Evolutionary conservation across 2,329 filamentous ascomycete species (phyloP).

Genomic region (Cyphellophora attinorum): DNA sequence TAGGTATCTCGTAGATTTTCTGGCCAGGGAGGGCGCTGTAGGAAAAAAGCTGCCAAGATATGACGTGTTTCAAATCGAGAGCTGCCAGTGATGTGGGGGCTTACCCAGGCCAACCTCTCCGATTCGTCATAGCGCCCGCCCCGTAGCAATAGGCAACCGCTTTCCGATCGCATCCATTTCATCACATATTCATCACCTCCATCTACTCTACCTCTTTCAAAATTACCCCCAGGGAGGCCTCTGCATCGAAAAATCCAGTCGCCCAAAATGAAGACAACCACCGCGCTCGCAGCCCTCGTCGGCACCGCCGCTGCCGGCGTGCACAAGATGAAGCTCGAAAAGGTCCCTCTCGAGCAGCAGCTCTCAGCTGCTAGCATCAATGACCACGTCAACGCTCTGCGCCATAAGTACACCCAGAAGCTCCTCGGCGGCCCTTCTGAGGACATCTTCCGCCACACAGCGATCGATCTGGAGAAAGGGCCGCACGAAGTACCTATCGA

Average conservation of each 20-base stretch:
- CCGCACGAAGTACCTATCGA: constrained; percentile 74
- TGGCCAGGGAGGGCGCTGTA: no score
- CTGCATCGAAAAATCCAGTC: neutral
- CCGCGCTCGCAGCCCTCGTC: constrained; percentile 70
- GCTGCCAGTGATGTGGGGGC: no score
- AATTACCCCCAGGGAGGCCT: no score
- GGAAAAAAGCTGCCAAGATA: no score
- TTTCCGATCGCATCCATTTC: no score
- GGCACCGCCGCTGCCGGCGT: constrained; percentile 75
- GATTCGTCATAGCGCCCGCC: no score
- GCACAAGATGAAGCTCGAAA: constrained; percentile 97
- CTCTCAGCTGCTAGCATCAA: constrained; percentile 77
- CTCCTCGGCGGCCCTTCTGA: constrained; percentile 78
- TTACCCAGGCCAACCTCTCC: no score
- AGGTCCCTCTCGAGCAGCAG: constrained; percentile 85
- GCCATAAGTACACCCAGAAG: constrained; percentile 95
- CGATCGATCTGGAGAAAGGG: constrained; percentile 53
- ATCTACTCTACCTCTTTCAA: no score
- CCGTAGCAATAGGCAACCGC: no score
- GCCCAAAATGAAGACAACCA: constrained; percentile 71
- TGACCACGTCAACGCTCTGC: constrained; percentile 68
- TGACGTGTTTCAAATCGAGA: no score
- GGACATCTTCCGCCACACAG: constrained; percentile 70
- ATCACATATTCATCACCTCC: no score
- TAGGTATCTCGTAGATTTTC: no score